These are phyloP conservation scores for Aspergillus nidulans DNA, from an alignment of 495 filamentous ascomycete genomes.

Conservation along the genomic window DNA sequence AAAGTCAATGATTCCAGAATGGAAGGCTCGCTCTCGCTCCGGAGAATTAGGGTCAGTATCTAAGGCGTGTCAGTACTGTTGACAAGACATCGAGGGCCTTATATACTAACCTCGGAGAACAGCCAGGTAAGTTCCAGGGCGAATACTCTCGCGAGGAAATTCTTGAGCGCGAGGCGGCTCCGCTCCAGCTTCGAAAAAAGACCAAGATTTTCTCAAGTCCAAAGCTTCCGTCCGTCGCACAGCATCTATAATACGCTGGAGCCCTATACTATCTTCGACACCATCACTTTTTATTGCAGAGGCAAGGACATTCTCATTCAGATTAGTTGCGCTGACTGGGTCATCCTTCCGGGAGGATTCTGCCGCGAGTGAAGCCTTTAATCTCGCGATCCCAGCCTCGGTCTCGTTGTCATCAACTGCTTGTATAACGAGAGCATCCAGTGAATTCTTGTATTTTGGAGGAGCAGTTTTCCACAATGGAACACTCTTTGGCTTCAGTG, in stretches of 20 bases:
- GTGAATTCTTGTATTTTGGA: conserved; percentile 61
- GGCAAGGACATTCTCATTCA: conserved; percentile 42
- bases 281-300: conserved; percentile 42
- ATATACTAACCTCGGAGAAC: conserved; percentile 33
- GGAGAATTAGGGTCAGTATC: conserved; percentile 38
- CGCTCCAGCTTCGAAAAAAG: conserved; percentile 54
- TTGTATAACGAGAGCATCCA: conserved; percentile 61
- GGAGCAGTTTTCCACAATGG: conserved; percentile 12
- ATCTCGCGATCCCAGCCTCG: conserved; percentile 52
- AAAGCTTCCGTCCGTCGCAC: conserved; percentile 72
- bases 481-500: conserved; percentile 1
- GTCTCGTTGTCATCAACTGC: conserved; percentile 52
- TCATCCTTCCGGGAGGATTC: not conserved
- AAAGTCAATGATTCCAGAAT: conserved; percentile 63
- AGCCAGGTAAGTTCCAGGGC: conserved; percentile 21
- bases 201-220: conserved; percentile 55
- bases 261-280: conserved; percentile 46
- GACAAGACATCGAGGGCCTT: not conserved
- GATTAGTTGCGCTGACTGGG: conserved; percentile 13
- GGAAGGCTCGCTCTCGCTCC: conserved; percentile 59
- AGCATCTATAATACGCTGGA: conserved; percentile 60
- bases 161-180: conserved; percentile 29
- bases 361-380: conserved; percentile 31
- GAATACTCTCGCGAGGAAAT: conserved; percentile 32
- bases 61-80: conserved; percentile 15